phyloP scores from a whole-genome alignment of 2,329 filamentous ascomycete genomes.

The Paecilomyces dactylethromorphus region DNA sequence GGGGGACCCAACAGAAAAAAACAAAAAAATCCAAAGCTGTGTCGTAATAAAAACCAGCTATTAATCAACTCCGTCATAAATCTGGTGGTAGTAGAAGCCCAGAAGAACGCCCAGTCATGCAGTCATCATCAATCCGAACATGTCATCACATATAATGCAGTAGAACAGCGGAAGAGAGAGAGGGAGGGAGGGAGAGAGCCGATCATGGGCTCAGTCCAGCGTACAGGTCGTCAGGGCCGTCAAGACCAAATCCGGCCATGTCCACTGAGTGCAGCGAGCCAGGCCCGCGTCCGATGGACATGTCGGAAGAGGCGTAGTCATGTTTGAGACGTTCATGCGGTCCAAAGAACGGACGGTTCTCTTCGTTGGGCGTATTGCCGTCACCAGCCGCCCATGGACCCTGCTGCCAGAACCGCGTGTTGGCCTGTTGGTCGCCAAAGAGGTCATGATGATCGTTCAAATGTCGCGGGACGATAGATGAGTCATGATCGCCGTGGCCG shows the following conservation, averaged over 20 bases:
- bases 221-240: slow-evolving; percentile 30
- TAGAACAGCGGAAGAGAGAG: slow-evolving; percentile 19
- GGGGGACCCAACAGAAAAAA: neutral
- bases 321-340: slow-evolving; percentile 37
- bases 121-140: slow-evolving; percentile 34
- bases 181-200: slow-evolving; percentile 5
- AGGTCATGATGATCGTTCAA: slow-evolving; percentile 37
- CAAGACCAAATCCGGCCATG: slow-evolving; percentile 39
- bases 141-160: slow-evolving; percentile 34
- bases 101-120: slow-evolving; percentile 34
- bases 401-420: slow-evolving; percentile 39
- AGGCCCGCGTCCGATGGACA: slow-evolving; percentile 35
- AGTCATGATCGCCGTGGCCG: slow-evolving; percentile 24
- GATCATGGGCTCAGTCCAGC: slow-evolving; percentile 31
- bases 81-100: slow-evolving; percentile 8
- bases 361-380: slow-evolving; percentile 36
- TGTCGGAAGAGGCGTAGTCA: slow-evolving; percentile 38
- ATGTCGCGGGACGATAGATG: slow-evolving; percentile 15
- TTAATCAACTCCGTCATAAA: slow-evolving; percentile 20
- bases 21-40: slow-evolving; percentile 33
- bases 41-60: slow-evolving; percentile 26
- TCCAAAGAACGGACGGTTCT: slow-evolving; percentile 37
- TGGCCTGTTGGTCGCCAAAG: slow-evolving; percentile 39
- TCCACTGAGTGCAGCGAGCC: slow-evolving; percentile 39
- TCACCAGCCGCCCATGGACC: slow-evolving; percentile 37